Conservation (phyloP, 2,329 filamentous ascomycete genomes). For the Cryphonectria carpinicola region DNA sequence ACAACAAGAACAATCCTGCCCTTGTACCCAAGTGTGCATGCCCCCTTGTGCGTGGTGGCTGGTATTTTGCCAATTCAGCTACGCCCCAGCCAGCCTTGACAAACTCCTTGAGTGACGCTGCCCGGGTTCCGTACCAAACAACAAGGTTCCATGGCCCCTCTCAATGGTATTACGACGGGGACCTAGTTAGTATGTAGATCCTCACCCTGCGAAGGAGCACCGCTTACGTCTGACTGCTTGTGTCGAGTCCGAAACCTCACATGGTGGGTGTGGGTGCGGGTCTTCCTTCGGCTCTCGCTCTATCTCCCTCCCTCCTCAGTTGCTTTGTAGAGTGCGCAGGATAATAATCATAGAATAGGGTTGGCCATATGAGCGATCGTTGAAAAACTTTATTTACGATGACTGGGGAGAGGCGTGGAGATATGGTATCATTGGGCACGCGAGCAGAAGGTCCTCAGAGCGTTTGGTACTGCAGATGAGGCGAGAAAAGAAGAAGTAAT, state of each 20-base stretch:
- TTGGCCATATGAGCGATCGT: not conserved
- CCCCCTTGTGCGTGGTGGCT: too few relatives aligned
- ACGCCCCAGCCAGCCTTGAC: not conserved
- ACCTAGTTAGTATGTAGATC: not conserved
- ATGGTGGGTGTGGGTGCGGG: not conserved
- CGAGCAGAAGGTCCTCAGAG: too few relatives aligned
- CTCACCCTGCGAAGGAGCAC: not conserved
- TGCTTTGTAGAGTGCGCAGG: too few relatives aligned
- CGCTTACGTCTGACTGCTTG: not conserved
- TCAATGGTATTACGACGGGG: not conserved
- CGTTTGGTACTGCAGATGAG: too few relatives aligned
- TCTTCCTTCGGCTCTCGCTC: not conserved
- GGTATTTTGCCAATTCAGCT: not conserved
- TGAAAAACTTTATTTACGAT: not conserved
- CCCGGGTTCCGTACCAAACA: not conserved
- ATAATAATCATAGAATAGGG: not conserved
- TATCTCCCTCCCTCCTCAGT: not conserved
- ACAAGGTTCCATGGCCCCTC: not conserved
- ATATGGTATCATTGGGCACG: not conserved
- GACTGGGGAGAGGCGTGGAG: not conserved
- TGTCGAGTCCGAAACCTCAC: not conserved
- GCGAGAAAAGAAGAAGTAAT: too few relatives aligned
- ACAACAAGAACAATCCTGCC: not conserved
- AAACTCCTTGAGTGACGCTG: not conserved
- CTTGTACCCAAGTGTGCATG: too few relatives aligned